These are phyloP conservation scores for Solanum stenotomum DNA, from an alignment of 257 asterid species.

Conservation along the genomic window DNA sequence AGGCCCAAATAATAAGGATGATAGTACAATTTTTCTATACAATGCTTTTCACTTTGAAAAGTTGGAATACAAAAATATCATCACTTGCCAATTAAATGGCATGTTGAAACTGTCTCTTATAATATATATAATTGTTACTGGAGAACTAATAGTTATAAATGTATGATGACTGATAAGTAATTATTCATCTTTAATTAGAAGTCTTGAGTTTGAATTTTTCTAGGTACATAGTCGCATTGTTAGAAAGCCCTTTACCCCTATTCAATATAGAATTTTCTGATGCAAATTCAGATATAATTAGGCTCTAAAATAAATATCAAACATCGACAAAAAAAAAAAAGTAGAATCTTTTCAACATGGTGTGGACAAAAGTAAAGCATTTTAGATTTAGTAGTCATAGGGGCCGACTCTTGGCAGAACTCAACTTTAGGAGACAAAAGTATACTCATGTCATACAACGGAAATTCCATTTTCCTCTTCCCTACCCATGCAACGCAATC, in stretches of 20 bases:
- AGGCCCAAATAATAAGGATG: too few species aligned
- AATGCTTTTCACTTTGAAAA: too few species aligned
- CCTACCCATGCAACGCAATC: not conserved
- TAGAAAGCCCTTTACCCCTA: not conserved
- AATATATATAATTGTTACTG: not conserved
- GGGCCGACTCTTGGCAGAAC: not conserved
- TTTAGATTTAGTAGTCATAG: not conserved
- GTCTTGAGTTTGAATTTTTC: too few species aligned
- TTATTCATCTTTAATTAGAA: too few species aligned
- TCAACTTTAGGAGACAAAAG: not conserved
- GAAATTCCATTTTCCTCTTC: not conserved
- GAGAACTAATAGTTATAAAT: not conserved
- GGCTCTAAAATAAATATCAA: too few species aligned
- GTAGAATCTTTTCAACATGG: not conserved
- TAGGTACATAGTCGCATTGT: fast-evolving
- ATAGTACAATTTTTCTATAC: too few species aligned
- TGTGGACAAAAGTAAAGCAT: not conserved
- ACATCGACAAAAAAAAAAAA: too few species aligned
- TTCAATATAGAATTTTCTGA: too few species aligned
- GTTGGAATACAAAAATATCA: too few species aligned
- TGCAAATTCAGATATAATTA: too few species aligned
- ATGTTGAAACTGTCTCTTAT: too few species aligned
- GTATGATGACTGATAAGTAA: not conserved
- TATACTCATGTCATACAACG: not conserved
- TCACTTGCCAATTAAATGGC: too few species aligned